Evolutionary conservation across 1,284 basidiomycete species (phyloP).

Genomic region (Irpex sp.): DNA sequence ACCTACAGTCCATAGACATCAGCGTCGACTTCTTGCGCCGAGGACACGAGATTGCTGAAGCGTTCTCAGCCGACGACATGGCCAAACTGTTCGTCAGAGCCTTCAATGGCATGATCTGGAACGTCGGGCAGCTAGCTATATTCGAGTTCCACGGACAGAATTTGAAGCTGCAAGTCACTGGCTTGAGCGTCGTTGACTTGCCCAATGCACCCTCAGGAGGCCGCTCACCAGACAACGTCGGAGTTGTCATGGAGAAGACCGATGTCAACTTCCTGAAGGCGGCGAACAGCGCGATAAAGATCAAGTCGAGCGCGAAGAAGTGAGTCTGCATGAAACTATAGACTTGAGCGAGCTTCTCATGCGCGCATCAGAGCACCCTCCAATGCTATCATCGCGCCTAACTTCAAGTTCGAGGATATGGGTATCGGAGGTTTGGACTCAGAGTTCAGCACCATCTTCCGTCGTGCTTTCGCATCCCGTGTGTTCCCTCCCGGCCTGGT

Average conservation of each 20-base stretch:
- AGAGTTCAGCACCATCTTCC: constrained; percentile 96
- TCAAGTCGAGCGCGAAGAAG: constrained; percentile 92
- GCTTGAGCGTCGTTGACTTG: constrained; percentile 64
- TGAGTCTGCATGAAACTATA: constrained; percentile 28
- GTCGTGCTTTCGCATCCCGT: constrained; percentile 96
- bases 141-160: constrained; percentile 92
- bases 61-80: constrained; percentile 86
- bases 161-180: constrained; percentile 69
- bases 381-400: constrained; percentile 94
- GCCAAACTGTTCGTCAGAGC: constrained; percentile 65
- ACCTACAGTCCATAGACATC: constrained; percentile 73
- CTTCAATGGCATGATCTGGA: constrained; percentile 65
- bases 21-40: constrained; percentile 72
- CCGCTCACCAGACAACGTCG: constrained; percentile 38
- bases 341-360: background rate
- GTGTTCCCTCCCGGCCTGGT: constrained; percentile 97
- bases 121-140: constrained; percentile 69
- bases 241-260: constrained; percentile 87
- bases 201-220: constrained; percentile 41
- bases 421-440: constrained; percentile 96
- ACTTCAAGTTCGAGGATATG: constrained; percentile 99
- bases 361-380: constrained; percentile 62
- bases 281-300: constrained; percentile 74
- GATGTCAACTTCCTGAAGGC: constrained; percentile 89
- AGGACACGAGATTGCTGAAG: constrained; percentile 59